Conservation (phyloP, 2,329 filamentous ascomycete genomes). For the Emydomyces testavorans region DNA sequence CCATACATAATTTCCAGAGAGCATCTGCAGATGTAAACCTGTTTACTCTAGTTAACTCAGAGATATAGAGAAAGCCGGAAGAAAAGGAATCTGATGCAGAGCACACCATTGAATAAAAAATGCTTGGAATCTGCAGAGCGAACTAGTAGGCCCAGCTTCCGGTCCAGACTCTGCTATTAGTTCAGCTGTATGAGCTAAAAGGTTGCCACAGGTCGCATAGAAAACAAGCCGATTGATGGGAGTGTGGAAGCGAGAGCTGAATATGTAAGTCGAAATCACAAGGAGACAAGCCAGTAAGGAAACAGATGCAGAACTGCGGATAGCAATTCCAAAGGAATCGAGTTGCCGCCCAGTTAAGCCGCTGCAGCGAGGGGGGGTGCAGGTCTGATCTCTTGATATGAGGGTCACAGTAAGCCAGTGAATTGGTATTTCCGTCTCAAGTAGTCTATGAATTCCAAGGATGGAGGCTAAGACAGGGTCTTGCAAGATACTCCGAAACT, state of each 20-base stretch:
- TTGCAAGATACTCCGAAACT: neutral
- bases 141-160: slow-evolving; percentile 36
- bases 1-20: slow-evolving; percentile 70
- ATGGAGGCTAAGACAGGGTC: neutral
- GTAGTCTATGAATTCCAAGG: neutral
- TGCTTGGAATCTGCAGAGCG: slow-evolving; percentile 63
- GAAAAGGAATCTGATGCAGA: neutral
- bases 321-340: neutral
- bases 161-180: slow-evolving; percentile 57
- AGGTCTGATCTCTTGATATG: neutral
- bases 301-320: slow-evolving; percentile 14
- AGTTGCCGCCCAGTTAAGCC: neutral
- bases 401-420: neutral
- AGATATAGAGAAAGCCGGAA: neutral
- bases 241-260: slow-evolving; percentile 18
- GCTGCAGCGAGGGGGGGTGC: neutral
- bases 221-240: slow-evolving; percentile 70
- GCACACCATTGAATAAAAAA: slow-evolving; percentile 73
- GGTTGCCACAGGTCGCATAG: slow-evolving; percentile 71
- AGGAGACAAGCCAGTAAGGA: slow-evolving; percentile 18
- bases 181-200: slow-evolving; percentile 65
- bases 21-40: slow-evolving; percentile 71
- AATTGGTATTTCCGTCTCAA: neutral
- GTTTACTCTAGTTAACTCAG: slow-evolving; percentile 1
- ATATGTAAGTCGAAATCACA: slow-evolving; percentile 18